Evolutionary conservation across 257 asterid species (phyloP).

Genomic region (Leptodermis oblonga): DNA sequence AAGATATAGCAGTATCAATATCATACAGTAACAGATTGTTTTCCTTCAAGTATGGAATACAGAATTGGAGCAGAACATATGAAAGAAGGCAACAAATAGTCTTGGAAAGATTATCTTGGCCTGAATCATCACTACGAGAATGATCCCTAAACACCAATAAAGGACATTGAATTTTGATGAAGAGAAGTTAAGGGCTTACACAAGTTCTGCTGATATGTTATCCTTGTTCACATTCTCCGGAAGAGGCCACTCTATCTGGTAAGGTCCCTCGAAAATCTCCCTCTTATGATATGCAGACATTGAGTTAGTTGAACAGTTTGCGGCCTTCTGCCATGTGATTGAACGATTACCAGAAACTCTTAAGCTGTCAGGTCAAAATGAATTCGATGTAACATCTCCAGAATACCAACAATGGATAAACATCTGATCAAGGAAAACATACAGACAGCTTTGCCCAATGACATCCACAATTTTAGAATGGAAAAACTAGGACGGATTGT

Average conservation of each 20-base stretch:
- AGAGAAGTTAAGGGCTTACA: slow-evolving; percentile 39
- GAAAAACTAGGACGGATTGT: not conserved
- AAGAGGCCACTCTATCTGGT: slow-evolving; percentile 63
- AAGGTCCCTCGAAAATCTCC: slow-evolving; percentile 70
- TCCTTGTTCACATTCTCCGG: slow-evolving; percentile 60
- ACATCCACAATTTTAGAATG: not conserved
- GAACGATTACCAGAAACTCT: slow-evolving; percentile 55
- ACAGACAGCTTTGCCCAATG: not conserved
- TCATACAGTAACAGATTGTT: not conserved
- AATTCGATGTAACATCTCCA: not conserved
- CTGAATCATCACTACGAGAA: not conserved
- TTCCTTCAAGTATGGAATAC: not conserved
- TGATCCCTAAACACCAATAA: slow-evolving; percentile 1
- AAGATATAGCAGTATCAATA: no score
- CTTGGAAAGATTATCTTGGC: slow-evolving; percentile 2
- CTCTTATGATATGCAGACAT: slow-evolving; percentile 43
- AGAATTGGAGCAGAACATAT: not conserved
- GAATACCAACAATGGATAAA: not conserved
- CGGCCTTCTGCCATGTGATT: slow-evolving; percentile 26
- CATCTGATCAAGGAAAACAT: not conserved
- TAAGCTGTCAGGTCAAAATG: slow-evolving; percentile 45
- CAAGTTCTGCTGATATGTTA: slow-evolving; percentile 61
- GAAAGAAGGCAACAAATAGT: not conserved
- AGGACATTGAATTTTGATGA: not conserved
- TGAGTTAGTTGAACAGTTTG: slow-evolving; percentile 26